Evolutionary conservation across 768 basidiomycete genomes (phyloP), one percentile per base, ranked within the genome.

Genomic region (Mycena rosella): DNA sequence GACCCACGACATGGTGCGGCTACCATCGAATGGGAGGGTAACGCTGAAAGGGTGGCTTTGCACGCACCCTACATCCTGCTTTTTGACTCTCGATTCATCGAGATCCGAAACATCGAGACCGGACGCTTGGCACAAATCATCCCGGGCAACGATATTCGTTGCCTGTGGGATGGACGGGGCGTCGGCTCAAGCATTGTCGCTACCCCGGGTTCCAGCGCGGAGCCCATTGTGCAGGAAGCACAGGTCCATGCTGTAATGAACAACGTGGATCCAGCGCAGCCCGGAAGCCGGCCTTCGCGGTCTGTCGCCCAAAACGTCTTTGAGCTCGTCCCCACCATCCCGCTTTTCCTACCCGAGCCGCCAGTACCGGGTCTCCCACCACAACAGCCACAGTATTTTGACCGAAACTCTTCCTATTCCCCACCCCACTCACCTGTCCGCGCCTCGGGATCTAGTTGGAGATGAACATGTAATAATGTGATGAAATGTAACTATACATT

Each of bases 21-120:
- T n/a, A 90, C 90, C 18, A 92, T 98, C 61, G 96, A 99, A 78
- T 99, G 96, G 95, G 96, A 99, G 78, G 95, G 86, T 26, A 51
- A 60, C 0, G 95, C 94, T 0, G 94, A 96, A 69, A 89, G 89
- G 30, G 94, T 94, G 26, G 95, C 95, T 1, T 90, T 94, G 80
- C 96, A 96, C 76, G 87, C 91, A 54, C 96, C 96, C 2, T 96
- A 96, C 74, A 84, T 98, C 54, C 84, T 96, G 48, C 88, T 96
- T 51, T 95, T 97, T 76, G 95, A 96, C 76, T 84, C 89, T 14
- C 91, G 93, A 2, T 96, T 98, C 82, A 93, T 98, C 73, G 96
- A 98, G 78, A 87, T 98, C 45, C 89, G 96, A 24, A 91, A 96
- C 75, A 86, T 95, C 68, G 87, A 90, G 69, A 93, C 90, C 0